These are phyloP conservation scores for Domatiomyces catenatus DNA, from an alignment of 2,329 filamentous ascomycete species.

Conservation along the genomic window DNA sequence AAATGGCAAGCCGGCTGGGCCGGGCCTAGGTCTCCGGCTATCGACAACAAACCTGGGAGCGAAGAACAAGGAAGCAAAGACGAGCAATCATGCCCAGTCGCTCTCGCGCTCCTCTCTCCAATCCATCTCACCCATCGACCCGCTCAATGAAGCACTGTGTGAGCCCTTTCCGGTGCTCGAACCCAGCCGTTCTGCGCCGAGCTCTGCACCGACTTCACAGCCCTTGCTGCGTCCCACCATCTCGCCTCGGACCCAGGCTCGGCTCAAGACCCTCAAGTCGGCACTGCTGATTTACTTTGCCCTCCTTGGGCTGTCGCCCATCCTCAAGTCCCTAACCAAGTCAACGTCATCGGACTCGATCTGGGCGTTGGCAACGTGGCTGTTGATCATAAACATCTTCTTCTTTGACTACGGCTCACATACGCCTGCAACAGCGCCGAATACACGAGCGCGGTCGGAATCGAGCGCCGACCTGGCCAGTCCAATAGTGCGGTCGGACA, in stretches of 20 bases:
- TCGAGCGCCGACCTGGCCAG: neutral
- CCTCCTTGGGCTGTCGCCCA: slow-evolving; percentile 78
- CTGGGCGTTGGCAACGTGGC: slow-evolving; percentile 89
- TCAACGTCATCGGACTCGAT: slow-evolving; percentile 91
- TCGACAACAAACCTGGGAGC: slow-evolving; percentile 23
- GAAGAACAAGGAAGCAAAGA: slow-evolving; percentile 13
- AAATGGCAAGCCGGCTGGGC: slow-evolving; percentile 19
- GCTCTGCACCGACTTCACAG: slow-evolving; percentile 18
- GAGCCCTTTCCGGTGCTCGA: slow-evolving; percentile 26
- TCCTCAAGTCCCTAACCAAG: slow-evolving; percentile 86
- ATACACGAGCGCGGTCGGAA: neutral
- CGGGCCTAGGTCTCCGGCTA: slow-evolving; percentile 30
- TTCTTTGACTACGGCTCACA: slow-evolving; percentile 85
- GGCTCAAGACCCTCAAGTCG: slow-evolving; percentile 74
- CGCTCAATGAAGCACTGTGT: slow-evolving; percentile 5
- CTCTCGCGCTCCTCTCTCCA: slow-evolving; percentile 42
- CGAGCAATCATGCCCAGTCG: slow-evolving; percentile 34
- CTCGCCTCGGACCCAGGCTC: slow-evolving; percentile 43
- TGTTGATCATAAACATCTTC: slow-evolving; percentile 89
- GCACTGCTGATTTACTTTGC: slow-evolving; percentile 86
- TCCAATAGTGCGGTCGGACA: neutral
- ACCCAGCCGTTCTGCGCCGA: slow-evolving; percentile 6
- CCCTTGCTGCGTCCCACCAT: slow-evolving; percentile 25
- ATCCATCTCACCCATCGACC: slow-evolving; percentile 25
- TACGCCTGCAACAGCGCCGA: slow-evolving; percentile 7